Conservation (phyloP, 352 stramenopile genomes). For the Pythium scleroteichum region DNA sequence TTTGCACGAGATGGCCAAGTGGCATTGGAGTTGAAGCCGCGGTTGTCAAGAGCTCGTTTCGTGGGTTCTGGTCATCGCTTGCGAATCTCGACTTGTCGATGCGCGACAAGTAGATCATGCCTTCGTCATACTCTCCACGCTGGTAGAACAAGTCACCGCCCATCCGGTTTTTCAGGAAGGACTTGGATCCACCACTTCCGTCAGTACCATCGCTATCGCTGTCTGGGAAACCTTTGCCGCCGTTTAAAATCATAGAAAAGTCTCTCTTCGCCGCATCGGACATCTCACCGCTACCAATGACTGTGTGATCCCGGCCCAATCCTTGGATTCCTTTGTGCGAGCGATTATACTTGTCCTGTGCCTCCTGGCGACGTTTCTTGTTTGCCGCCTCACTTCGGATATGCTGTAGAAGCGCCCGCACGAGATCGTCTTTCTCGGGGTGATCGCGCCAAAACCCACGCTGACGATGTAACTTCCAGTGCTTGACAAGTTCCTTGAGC, state of each 20-base stretch:
- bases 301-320: not conserved
- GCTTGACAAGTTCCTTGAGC: slow-evolving; percentile 91
- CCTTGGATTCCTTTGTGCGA: slow-evolving; percentile 23
- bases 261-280: slow-evolving; percentile 43
- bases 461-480: slow-evolving; percentile 90
- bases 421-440: slow-evolving; percentile 88
- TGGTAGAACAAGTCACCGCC: slow-evolving; percentile 84
- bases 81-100: slow-evolving; percentile 73
- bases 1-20: slow-evolving; percentile 47
- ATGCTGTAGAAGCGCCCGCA: slow-evolving; percentile 84
- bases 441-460: slow-evolving; percentile 90
- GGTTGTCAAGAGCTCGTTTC: slow-evolving; percentile 52
- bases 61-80: slow-evolving; percentile 55
- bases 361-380: slow-evolving; percentile 79
- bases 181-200: slow-evolving; percentile 11
- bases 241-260: slow-evolving; percentile 61
- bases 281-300: slow-evolving; percentile 27
- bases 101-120: slow-evolving; percentile 83
- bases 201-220: slow-evolving; percentile 3
- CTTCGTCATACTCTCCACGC: slow-evolving; percentile 83
- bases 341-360: slow-evolving; percentile 71
- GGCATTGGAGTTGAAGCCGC: slow-evolving; percentile 43
- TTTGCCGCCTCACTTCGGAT: slow-evolving; percentile 78
- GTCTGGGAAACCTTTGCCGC: slow-evolving; percentile 20
- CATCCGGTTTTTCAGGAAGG: slow-evolving; percentile 33